phyloP scores from a whole-genome alignment of 768 basidiomycete species.

The Lactarius evosmus region DNA sequence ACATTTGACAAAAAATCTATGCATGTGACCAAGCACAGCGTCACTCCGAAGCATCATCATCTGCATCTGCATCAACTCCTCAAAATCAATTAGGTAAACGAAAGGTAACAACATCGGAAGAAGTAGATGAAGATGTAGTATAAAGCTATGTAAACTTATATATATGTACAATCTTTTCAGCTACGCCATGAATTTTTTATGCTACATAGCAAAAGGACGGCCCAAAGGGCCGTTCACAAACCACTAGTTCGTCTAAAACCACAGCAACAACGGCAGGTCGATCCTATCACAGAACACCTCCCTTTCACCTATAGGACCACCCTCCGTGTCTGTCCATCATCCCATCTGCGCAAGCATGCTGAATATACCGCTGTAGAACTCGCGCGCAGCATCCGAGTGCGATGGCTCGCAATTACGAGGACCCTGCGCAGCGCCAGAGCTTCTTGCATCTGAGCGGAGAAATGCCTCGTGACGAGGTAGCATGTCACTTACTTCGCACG shows the following conservation, averaged over 20 bases:
- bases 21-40: too few species aligned
- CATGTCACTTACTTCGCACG: not conserved
- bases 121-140: too few species aligned
- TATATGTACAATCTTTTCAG: too few species aligned
- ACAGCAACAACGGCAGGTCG: not conserved
- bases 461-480: not conserved
- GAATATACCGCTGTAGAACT: not conserved
- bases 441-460: not conserved
- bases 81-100: too few species aligned
- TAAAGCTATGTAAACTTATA: too few species aligned
- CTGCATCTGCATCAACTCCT: too few species aligned
- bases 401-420: conserved; percentile 9
- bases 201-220: too few species aligned
- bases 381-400: not conserved
- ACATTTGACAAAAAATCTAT: too few species aligned
- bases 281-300: conserved; percentile 12
- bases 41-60: too few species aligned
- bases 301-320: not conserved
- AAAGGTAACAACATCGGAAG: too few species aligned
- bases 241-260: not conserved
- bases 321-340: not conserved
- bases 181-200: too few species aligned
- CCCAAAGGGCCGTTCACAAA: too few species aligned
- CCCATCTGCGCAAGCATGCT: not conserved
- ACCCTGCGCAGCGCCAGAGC: conserved; percentile 4